Evolutionary conservation across 352 stramenopile species (phyloP), one percentile per base, ranked within the genome.

Genomic region (Phytopythium boreale): DNA sequence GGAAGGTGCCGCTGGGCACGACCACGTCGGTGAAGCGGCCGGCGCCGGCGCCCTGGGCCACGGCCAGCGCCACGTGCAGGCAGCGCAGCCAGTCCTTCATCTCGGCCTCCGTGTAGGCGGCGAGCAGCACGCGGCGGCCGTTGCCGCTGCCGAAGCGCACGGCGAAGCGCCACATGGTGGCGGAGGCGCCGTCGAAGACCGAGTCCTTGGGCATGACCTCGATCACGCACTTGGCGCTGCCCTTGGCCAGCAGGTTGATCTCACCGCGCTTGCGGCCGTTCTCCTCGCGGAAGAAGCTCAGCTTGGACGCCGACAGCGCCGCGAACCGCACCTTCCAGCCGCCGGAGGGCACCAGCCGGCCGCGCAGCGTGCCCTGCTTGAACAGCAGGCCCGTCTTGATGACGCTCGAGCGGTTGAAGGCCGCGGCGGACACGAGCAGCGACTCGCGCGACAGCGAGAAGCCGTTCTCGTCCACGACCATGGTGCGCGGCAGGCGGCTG

Each of bases 21-120:
- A 86, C 77, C 52, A 91, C 68, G 61, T 93, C 84, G 36, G 84
- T 92, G 60, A 84, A 89, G 49, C 84, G 80, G 17, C 82, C 82
- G 20, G 75, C 67, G 31, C 76, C 76, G 4, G 69, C 73, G 24
- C 70, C 71, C 67, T 88, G 76, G 4, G 62, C 70, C 56, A 85
- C 67, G 10, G 80, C 77, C 58, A 93, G 63, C 47, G 84, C 84
- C 56, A 93, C 79, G 59, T 93, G 84, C 44, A 95, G 71, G 70
- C 80, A 88, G 34, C 84, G 70, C 50, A 93, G 76, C 87, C 87
- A 95, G 56, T 92, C 75, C 59, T 95, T 95, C 84, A 95, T 92
- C 61, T 95, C 87, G 26, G 64, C 64, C 59, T 95, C 87, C 43
- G 82, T 87, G 67, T 92, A 90, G n/a, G 84, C 81, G 46, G 81